Base-by-base conservation (phyloP, 129 eudicot genomes). In the Oenanthe sinensis region DNA sequence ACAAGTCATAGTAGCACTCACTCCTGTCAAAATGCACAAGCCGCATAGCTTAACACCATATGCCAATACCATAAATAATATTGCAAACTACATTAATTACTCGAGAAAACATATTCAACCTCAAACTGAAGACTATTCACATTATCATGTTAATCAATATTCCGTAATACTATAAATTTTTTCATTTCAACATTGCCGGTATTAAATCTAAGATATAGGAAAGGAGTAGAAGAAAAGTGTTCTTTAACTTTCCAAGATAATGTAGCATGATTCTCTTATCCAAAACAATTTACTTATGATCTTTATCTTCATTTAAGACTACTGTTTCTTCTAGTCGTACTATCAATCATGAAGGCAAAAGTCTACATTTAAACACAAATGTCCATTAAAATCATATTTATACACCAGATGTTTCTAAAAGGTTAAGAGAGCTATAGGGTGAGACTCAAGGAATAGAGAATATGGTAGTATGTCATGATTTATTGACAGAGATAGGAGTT, bases 1-100 rank as follows among this genome's bases (percentile, higher is more conserved):
- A 97, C 99, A 96, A 40, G 97, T 87, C 75, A 96, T 85, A 39
- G 95, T 87, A 75, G 89, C 87, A 67, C 87, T 85, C 63, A 85
- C 89, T 81, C 91, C 99, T 96, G 52, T 45, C 47, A 82, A 69
- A 75, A 79, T 5, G 43, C 67, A 82, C 8, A 50, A 4, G 44
- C 75, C 77, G 26, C 3, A 74, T 74, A 24, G 8, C 37, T 16
- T 20, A 22, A 44, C 36, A 24, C 55, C 50, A 58, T 46, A 70
- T 36, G 52, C 62, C 55, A 74, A 24, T 45, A 28, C 42, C 16
- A 62, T 19, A 52, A 5, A 33, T 67, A 50, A 49, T 37, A 11
- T 67, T 6, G 22, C 71, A 48, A 76, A 20, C 52, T 16, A 16
- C 22, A 1, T 19, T 19, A 37, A 36, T 40, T 28, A 71, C 60